These are phyloP conservation scores for Fistulina hepatica DNA, from an alignment of 1,284 basidiomycete species.

Conservation along the genomic window DNA sequence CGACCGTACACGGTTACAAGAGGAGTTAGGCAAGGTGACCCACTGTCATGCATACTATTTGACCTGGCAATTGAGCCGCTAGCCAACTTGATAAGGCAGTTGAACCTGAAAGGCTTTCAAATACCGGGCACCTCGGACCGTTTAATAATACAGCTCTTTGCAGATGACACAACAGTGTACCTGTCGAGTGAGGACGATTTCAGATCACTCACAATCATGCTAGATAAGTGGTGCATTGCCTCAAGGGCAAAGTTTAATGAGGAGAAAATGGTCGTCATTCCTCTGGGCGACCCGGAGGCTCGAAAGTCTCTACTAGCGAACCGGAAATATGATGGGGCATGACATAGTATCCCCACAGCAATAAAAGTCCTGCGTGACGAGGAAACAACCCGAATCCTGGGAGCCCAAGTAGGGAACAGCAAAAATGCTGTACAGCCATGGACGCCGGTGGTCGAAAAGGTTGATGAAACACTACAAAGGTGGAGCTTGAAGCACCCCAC, in stretches of 20 bases:
- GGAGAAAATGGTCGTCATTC: conserved; percentile 16
- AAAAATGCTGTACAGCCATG: conserved; percentile 9
- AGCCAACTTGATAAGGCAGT: conserved; percentile 3
- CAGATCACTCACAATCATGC: conserved; percentile 1
- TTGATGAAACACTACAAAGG: conserved; percentile 8
- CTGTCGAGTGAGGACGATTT: conserved; percentile 7
- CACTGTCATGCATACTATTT: conserved; percentile 23
- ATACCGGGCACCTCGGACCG: conserved; percentile 2
- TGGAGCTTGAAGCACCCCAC: conserved; percentile 12
- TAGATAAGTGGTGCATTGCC: conserved; percentile 15
- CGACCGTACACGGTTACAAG: conserved; percentile 10
- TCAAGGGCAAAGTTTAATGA: conserved; percentile 12
- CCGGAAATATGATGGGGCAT: not conserved
- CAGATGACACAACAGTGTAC: conserved; percentile 4
- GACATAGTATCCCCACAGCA: conserved; percentile 5
- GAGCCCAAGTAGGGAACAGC: conserved; percentile 16
- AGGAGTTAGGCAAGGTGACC: conserved; percentile 22
- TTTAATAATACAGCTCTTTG: conserved; percentile 7
- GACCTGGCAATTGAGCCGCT: conserved; percentile 14
- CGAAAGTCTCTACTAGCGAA: conserved; percentile 5
- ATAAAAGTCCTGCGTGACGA: conserved; percentile 13
- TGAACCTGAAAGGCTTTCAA: conserved; percentile 1
- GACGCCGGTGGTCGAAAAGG: conserved; percentile 12
- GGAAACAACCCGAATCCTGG: conserved; percentile 13
- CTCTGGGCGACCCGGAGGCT: conserved; percentile 10